Conservation (phyloP, 2,329 filamentous ascomycete species). For the Aspergillus costaricaensis region DNA sequence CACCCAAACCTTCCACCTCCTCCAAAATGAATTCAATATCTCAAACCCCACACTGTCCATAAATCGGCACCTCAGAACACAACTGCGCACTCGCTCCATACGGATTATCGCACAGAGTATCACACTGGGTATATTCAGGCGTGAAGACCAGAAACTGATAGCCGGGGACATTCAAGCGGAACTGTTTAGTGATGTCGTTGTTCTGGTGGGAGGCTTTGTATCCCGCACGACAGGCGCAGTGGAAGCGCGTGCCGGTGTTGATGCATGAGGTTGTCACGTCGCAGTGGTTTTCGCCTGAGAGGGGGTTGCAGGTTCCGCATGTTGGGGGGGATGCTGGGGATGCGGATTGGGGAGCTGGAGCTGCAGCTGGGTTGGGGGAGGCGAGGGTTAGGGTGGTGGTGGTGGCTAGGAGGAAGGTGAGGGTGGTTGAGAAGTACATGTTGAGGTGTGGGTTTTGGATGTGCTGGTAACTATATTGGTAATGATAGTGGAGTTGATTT, state of each 20-base stretch:
- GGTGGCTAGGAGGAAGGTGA: constrained; percentile 17
- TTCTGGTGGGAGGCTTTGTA: constrained; percentile 40
- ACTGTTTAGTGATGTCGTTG: constrained; percentile 34
- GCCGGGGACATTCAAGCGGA: constrained; percentile 41
- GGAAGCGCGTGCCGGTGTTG: constrained; percentile 43
- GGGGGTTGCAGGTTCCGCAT: constrained; percentile 44
- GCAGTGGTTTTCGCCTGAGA: constrained; percentile 44
- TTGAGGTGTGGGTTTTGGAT: constrained; percentile 11
- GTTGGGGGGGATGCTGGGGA: constrained; percentile 20
- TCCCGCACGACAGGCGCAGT: constrained; percentile 46
- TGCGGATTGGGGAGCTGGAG: not conserved
- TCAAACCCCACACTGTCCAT: constrained; percentile 29
- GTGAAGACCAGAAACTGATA: constrained; percentile 45
- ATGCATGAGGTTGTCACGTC: constrained; percentile 49
- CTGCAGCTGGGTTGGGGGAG: constrained; percentile 17
- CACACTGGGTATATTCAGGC: constrained; percentile 37
- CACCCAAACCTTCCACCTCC: no score
- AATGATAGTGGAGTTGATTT: not conserved
- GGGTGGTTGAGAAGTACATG: constrained; percentile 32
- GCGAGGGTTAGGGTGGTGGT: constrained; percentile 25
- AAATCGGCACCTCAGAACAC: constrained; percentile 39
- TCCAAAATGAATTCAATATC: no score
- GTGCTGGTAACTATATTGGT: not conserved
- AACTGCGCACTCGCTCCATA: constrained; percentile 33
- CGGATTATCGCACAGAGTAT: constrained; percentile 40